A percentile compares a stretch with the other conserved stretches of the same genome.
Conservation (phyloP, 208 protist genomes). For the Wallacemonas rigidus region DNA sequence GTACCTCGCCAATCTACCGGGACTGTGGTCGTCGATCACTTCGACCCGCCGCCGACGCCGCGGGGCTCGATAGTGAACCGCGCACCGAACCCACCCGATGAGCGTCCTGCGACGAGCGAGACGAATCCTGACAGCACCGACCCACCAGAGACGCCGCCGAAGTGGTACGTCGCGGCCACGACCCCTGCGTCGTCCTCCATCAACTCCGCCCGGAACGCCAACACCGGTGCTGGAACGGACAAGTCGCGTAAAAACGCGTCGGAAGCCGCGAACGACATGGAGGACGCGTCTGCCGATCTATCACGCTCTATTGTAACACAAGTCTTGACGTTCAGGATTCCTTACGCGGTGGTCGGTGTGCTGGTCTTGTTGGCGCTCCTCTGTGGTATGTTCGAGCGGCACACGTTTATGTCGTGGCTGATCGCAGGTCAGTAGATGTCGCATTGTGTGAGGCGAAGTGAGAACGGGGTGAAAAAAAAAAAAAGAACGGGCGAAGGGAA, state of each 20-base stretch:
- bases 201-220: background rate
- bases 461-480: slow-evolving; percentile 10
- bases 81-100: slow-evolving; percentile 9
- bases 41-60: slow-evolving; percentile 9
- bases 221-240: background rate
- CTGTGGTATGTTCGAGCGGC: slow-evolving; percentile 62
- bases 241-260: background rate
- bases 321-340: slow-evolving; percentile 52
- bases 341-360: slow-evolving; percentile 35
- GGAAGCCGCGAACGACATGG: background rate
- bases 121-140: slow-evolving; percentile 30
- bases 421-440: slow-evolving; percentile 36
- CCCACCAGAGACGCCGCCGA: slow-evolving; percentile 31
- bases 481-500: background rate
- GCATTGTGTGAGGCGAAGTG: background rate
- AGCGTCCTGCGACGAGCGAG: slow-evolving; percentile 27
- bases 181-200: slow-evolving; percentile 12
- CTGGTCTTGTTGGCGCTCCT: slow-evolving; percentile 61
- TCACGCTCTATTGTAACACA: slow-evolving; percentile 23
- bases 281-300: background rate
- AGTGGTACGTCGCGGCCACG: slow-evolving; percentile 21
- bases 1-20: slow-evolving; percentile 10
- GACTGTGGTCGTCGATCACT: slow-evolving; percentile 17
- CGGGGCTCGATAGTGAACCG: slow-evolving; percentile 5
- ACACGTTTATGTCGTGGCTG: slow-evolving; percentile 53